These are phyloP conservation scores for Paraurostyla sp. DNA, from an alignment of 73 alveolate species.

Conservation along the genomic window DNA sequence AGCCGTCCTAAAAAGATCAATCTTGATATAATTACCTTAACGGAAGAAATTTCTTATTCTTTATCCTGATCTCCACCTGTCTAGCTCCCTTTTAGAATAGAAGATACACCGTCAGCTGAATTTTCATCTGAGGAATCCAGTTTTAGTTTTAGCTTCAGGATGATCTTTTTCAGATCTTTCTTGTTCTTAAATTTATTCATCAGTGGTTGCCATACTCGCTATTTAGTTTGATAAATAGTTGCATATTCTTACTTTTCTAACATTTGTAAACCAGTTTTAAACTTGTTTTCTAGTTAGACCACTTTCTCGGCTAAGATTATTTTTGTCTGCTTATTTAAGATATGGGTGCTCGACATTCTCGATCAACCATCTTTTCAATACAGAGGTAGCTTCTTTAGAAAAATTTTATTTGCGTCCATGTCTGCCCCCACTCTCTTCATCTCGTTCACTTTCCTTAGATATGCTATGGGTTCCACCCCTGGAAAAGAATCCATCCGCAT, in stretches of 20 bases:
- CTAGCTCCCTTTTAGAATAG: not conserved
- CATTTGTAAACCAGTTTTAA: slow-evolving; percentile 31
- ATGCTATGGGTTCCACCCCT: not conserved
- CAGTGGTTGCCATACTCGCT: slow-evolving; percentile 46
- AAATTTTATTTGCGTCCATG: slow-evolving; percentile 39
- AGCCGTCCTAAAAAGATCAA: not conserved
- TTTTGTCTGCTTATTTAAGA: slow-evolving; percentile 14
- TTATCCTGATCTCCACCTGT: not conserved
- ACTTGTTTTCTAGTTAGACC: slow-evolving; percentile 34
- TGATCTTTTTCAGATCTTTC: slow-evolving; percentile 39
- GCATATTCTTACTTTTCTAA: not conserved
- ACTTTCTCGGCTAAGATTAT: not conserved
- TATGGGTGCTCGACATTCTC: slow-evolving; percentile 57
- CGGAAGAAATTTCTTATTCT: not conserved
- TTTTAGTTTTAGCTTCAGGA: slow-evolving; percentile 17
- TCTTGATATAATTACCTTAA: not conserved
- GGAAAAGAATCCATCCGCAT: not conserved
- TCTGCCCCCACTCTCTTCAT: slow-evolving; percentile 37
- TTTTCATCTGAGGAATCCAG: slow-evolving; percentile 24
- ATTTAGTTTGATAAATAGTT: not conserved
- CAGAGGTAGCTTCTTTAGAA: slow-evolving; percentile 28
- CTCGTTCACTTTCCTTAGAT: slow-evolving; percentile 21
- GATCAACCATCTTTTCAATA: slow-evolving; percentile 25
- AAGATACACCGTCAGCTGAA: not conserved
- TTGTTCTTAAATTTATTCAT: slow-evolving; percentile 36